A percentile compares a stretch with the other conserved stretches of the same genome.
phyloP scores from a whole-genome alignment of 2,329 filamentous ascomycete genomes.

The Fusarium chaquense region DNA sequence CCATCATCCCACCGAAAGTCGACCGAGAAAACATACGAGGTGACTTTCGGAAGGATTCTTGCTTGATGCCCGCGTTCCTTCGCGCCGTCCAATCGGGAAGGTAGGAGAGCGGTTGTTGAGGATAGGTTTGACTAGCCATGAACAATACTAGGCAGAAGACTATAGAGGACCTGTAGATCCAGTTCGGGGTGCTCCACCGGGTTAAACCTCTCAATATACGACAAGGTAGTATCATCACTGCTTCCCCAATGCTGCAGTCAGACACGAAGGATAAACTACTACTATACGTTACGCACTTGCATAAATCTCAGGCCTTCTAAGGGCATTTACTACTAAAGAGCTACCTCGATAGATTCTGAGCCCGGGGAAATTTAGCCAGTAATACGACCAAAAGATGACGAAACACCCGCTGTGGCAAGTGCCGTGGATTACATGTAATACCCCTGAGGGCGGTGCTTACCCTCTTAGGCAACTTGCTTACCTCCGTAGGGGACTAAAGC shows the following conservation, averaged over 20 bases:
- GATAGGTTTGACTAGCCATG: background rate
- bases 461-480: too few relatives aligned
- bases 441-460: too few relatives aligned
- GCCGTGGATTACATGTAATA: too few relatives aligned
- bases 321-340: too few relatives aligned
- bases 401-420: too few relatives aligned
- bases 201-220: too few relatives aligned
- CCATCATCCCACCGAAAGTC: conserved; percentile 1
- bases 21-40: conserved; percentile 8
- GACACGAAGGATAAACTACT: conserved; percentile 3
- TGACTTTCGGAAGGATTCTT: conserved; percentile 8
- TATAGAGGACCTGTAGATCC: background rate
- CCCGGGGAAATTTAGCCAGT: too few relatives aligned
- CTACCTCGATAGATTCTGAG: too few relatives aligned
- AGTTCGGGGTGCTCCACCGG: background rate
- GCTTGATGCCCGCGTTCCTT: conserved; percentile 1
- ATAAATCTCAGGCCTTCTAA: too few relatives aligned
- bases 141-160: too few relatives aligned
- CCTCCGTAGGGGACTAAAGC: background rate
- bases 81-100: background rate
- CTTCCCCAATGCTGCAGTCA: background rate
- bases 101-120: background rate
- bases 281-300: too few relatives aligned
- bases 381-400: too few relatives aligned
- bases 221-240: conserved; percentile 4